Conservation (phyloP, 169 alveolate genomes). For the Plasmodium yoelii region DNA sequence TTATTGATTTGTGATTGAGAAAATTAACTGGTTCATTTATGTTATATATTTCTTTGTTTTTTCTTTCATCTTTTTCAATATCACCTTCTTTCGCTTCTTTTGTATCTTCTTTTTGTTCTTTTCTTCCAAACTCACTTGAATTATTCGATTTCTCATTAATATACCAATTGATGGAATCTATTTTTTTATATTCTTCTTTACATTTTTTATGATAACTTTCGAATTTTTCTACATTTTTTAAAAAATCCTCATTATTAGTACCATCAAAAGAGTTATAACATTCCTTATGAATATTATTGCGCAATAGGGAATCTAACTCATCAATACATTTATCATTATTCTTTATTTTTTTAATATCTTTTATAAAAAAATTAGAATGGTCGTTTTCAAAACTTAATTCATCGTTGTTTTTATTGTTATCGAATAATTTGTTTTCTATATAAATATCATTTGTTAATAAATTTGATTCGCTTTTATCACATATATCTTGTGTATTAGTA, state of each 20-base stretch:
- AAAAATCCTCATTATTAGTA: neutral
- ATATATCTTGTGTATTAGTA: neutral
- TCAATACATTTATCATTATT: conserved; percentile 47
- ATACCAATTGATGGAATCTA: conserved; percentile 4
- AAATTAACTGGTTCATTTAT: neutral
- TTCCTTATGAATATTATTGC: neutral
- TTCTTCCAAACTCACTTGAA: neutral
- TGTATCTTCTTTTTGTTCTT: neutral
- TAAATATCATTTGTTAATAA: neutral
- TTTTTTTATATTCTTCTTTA: conserved; percentile 36
- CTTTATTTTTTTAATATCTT: conserved; percentile 4
- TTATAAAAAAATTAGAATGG: conserved; percentile 4
- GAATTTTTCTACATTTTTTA: conserved; percentile 3
- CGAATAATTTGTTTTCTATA: neutral
- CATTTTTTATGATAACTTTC: conserved; percentile 27
- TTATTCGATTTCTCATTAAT: conserved; percentile 2
- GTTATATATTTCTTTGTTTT: neutral
- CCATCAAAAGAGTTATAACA: neutral
- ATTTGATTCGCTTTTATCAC: neutral
- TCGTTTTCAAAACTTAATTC: conserved; percentile 1
- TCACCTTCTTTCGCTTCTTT: neutral
- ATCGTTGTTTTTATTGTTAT: conserved; percentile 12
- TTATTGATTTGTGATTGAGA: neutral
- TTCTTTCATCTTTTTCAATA: neutral
- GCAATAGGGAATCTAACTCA: conserved; percentile 25